phyloP scores from a whole-genome alignment of 345 rosid species.

The Brassica juncea region DNA sequence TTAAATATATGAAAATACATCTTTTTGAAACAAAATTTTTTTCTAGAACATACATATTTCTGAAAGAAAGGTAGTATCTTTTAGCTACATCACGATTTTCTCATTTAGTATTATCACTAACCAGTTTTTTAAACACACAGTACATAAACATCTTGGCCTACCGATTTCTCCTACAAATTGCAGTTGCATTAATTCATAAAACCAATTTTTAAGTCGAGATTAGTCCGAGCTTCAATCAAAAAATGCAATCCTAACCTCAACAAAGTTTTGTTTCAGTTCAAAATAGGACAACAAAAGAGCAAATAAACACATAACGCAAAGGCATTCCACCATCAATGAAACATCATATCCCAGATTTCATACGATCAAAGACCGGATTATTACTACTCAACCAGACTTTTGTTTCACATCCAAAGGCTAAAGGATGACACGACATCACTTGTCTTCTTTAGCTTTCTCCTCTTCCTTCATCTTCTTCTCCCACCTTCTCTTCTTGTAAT shows the following conservation, averaged over 20 bases:
- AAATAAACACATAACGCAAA: background rate
- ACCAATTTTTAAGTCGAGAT: background rate
- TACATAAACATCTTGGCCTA: background rate
- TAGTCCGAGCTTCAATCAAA: background rate
- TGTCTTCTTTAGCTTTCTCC: slow-evolving; percentile 57
- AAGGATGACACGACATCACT: slow-evolving; percentile 14
- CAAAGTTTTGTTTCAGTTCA: background rate
- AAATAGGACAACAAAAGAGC: background rate
- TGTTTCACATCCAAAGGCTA: background rate
- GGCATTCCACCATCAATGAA: slow-evolving; percentile 4
- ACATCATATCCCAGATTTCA: background rate
- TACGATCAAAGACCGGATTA: slow-evolving; percentile 10
- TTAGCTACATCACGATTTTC: no score
- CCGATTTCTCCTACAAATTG: background rate
- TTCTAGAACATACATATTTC: no score
- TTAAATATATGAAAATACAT: no score
- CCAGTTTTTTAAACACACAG: background rate
- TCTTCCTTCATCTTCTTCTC: slow-evolving; percentile 95
- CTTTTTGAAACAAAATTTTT: no score
- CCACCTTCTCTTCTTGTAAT: slow-evolving; percentile 94
- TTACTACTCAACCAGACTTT: slow-evolving; percentile 21
- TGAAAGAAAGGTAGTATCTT: no score
- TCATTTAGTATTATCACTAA: background rate
- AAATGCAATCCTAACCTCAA: background rate
- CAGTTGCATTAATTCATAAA: background rate